phyloP scores from a whole-genome alignment of 345 rosid genomes.

The Populus nigra region DNA sequence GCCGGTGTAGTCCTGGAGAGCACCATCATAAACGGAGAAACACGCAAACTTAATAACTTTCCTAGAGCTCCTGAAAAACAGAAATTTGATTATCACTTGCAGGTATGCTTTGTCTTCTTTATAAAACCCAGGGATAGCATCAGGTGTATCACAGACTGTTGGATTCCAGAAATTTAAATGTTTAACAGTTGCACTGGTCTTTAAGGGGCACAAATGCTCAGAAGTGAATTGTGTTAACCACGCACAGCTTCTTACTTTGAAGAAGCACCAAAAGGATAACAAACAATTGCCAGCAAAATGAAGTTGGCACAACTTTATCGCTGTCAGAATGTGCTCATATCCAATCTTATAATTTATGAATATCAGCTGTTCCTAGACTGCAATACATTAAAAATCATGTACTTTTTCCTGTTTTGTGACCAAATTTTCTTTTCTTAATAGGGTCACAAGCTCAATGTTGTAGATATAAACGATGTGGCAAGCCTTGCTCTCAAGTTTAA shows the following conservation, averaged over 20 bases:
- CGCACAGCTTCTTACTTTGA: background rate
- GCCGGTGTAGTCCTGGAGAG: conserved; percentile 63
- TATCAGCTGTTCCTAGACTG: background rate
- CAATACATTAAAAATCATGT: background rate
- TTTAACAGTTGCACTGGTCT: background rate
- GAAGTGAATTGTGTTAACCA: background rate
- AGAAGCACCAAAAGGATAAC: too few relatives aligned
- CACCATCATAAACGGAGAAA: conserved; percentile 30
- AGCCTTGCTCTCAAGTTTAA: conserved; percentile 26
- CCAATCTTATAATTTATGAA: background rate
- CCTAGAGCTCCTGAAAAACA: conserved; percentile 16
- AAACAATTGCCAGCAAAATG: too few relatives aligned
- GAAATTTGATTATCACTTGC: conserved; percentile 28
- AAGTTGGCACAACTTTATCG: background rate
- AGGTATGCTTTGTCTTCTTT: conserved; percentile 36
- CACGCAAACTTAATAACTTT: conserved; percentile 34
- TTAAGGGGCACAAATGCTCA: background rate
- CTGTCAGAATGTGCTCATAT: background rate
- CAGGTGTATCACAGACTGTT: background rate
- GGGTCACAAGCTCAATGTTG: conserved; percentile 31
- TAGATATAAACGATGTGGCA: conserved; percentile 33
- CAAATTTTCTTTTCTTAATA: conserved; percentile 17
- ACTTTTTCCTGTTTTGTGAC: background rate
- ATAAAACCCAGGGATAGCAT: background rate
- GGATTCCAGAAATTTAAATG: conserved; percentile 1